Evolutionary conservation across 257 asterid species (phyloP), one percentile per base, ranked within the genome.

Genomic region (Catharanthus roseus): DNA sequence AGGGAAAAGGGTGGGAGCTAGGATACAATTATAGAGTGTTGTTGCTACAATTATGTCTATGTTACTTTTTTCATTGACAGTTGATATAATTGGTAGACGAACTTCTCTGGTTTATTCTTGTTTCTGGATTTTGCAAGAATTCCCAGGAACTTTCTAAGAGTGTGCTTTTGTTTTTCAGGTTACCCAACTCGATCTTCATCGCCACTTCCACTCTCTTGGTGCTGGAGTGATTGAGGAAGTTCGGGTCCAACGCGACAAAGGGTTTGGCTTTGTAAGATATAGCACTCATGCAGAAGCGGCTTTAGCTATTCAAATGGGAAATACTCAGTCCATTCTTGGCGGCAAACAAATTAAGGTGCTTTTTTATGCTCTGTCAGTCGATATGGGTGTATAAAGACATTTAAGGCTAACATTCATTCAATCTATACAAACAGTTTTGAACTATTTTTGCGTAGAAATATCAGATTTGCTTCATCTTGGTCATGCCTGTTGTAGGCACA

Each of bases 181-280:
- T 42, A 84, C 93, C 67, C 97, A 91, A 72, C 85, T 83, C 51
- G 96, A 95, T 79, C 97, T 91, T 56, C 99, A 95, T 69, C 90
- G 95, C 68, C 96, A 88, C 79, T 95, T 95, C 85, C 93, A 91
- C 76, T 72, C 88, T 19, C 90, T 95, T 38, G 90, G 95, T 70
- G 96, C 90, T 70, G 99, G 99, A 61, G 85, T 85, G 51, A 88
- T 93, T 36, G 97, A 91, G 83, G 97, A 95, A 82, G 96, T 95
- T n/a, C 84, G 99, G 58, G 84, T 91, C 62, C 99, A 95, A 81
- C 96, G 96, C 21, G 99, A 95, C 68, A 90, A 90, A 80, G 96
- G 97, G 39, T 93, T 90, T 80, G 97, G 97, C 62, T 93, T 93
- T 68, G 91, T 93, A 36, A 85, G 97, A 79, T 95, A 87, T 79